These are phyloP conservation scores for Candida golubevii DNA, from an alignment of 805 yeast species.

Conservation along the genomic window DNA sequence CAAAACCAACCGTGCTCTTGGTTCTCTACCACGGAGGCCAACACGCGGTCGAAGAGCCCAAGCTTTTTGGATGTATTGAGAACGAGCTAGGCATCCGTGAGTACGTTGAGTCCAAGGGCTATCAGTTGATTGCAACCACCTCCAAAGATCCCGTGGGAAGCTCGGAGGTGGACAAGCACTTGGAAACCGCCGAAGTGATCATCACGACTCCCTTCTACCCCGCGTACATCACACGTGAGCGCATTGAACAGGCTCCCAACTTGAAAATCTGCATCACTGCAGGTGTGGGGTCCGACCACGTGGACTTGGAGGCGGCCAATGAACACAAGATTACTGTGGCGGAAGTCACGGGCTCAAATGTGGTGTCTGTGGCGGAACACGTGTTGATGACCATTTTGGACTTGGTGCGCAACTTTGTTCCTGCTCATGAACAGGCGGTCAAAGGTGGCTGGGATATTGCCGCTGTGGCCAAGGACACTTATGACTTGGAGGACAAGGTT, in stretches of 20 bases:
- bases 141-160: constrained; percentile 60
- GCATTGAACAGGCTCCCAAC: constrained; percentile 66
- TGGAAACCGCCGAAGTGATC: constrained; percentile 69
- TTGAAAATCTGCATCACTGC: constrained; percentile 71
- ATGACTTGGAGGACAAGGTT: constrained; percentile 71
- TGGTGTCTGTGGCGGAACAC: constrained; percentile 77
- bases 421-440: constrained; percentile 67
- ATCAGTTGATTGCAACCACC: constrained; percentile 59
- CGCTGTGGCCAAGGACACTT: constrained; percentile 61
- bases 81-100: constrained; percentile 68
- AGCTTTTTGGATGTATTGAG: constrained; percentile 66
- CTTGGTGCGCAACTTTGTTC: constrained; percentile 72
- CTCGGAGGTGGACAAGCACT: constrained; percentile 57
- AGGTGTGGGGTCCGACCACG: constrained; percentile 82
- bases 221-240: constrained; percentile 63
- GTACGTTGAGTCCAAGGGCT: constrained; percentile 64
- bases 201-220: constrained; percentile 85
- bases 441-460: constrained; percentile 73
- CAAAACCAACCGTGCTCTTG: constrained; percentile 41
- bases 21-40: constrained; percentile 56
- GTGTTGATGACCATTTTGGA: constrained; percentile 69
- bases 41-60: constrained; percentile 57
- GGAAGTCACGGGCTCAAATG: constrained; percentile 83
- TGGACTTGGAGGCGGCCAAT: constrained; percentile 66
- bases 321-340: constrained; percentile 60